Evolutionary conservation across 2,329 filamentous ascomycete species (phyloP).

Genomic region (Lachnellula arida): DNA sequence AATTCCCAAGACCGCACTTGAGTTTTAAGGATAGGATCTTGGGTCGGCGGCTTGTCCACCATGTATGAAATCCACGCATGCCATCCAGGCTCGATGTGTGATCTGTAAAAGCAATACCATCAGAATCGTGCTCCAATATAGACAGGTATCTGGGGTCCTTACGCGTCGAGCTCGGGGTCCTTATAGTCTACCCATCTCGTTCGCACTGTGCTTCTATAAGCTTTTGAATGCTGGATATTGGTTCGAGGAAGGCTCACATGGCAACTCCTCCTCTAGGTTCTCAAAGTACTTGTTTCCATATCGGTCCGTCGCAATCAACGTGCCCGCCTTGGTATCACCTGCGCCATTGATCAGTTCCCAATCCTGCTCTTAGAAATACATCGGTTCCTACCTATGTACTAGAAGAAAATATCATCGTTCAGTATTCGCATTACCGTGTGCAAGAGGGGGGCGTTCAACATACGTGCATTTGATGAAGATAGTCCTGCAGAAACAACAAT

Average conservation of each 20-base stretch:
- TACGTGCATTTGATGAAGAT: constrained; percentile 90
- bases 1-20: constrained; percentile 72
- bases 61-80: constrained; percentile 96
- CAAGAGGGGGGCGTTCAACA: constrained; percentile 37
- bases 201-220: constrained; percentile 56
- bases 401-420: constrained; percentile 13
- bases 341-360: constrained; percentile 20
- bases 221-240: background rate
- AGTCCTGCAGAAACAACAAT: constrained; percentile 58
- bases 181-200: constrained; percentile 98
- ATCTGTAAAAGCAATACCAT: constrained; percentile 38
- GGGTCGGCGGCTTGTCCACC: constrained; percentile 77
- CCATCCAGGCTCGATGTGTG: constrained; percentile 93
- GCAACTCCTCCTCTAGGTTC: constrained; percentile 85
- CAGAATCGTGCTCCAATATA: constrained; percentile 2
- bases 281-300: constrained; percentile 98
- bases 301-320: constrained; percentile 76
- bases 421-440: constrained; percentile 18
- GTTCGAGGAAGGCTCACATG: constrained; percentile 53
- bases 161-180: constrained; percentile 77
- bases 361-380: background rate
- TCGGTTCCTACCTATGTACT: constrained; percentile 28
- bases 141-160: constrained; percentile 32
- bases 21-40: constrained; percentile 68
- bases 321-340: constrained; percentile 97